A percentile compares a stretch with the other conserved stretches of the same genome.
These are phyloP conservation scores for Medicago arabica DNA, from an alignment of 306 rosid genomes.

Conservation along the genomic window DNA sequence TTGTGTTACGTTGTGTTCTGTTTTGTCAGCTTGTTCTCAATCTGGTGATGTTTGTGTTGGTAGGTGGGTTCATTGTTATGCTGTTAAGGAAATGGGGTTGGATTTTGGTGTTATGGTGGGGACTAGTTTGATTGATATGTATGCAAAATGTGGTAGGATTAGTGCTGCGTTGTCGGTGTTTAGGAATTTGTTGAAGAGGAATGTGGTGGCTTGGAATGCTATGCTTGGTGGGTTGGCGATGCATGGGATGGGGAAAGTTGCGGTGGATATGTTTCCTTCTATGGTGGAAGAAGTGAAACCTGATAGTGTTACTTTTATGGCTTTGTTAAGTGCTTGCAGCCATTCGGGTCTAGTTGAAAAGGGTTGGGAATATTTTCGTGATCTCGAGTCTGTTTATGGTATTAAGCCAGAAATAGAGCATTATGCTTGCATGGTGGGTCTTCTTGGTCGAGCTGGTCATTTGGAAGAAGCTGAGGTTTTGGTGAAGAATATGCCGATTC, in stretches of 20 bases:
- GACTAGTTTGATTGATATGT: conserved; percentile 76
- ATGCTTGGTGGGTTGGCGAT: conserved; percentile 76
- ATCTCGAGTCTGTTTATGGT: conserved; percentile 54
- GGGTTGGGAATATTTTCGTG: conserved; percentile 61
- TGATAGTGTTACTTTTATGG: conserved; percentile 67
- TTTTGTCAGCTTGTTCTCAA: conserved; percentile 64
- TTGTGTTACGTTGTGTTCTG: conserved; percentile 60
- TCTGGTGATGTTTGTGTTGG: conserved; percentile 64
- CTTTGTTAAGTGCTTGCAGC: conserved; percentile 80
- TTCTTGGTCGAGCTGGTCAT: conserved; percentile 72
- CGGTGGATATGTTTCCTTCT: conserved; percentile 54
- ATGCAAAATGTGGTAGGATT: conserved; percentile 76
- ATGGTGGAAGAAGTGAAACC: conserved; percentile 69
- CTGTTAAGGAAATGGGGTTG: conserved; percentile 56
- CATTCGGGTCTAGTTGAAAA: conserved; percentile 70
- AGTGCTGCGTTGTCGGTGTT: conserved; percentile 53
- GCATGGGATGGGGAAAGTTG: conserved; percentile 65
- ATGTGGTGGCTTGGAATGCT: conserved; percentile 81
- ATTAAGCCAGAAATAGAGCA: conserved; percentile 64
- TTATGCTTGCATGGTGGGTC: conserved; percentile 76
- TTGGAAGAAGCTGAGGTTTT: conserved; percentile 62
- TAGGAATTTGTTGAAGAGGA: conserved; percentile 52
- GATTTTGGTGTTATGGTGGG: conserved; percentile 62
- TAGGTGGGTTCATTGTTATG: conserved; percentile 75
- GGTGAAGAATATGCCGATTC: conserved; percentile 65